Base-by-base conservation (phyloP, 2,329 filamentous ascomycete species). In the Trichoderma harzianum region DNA sequence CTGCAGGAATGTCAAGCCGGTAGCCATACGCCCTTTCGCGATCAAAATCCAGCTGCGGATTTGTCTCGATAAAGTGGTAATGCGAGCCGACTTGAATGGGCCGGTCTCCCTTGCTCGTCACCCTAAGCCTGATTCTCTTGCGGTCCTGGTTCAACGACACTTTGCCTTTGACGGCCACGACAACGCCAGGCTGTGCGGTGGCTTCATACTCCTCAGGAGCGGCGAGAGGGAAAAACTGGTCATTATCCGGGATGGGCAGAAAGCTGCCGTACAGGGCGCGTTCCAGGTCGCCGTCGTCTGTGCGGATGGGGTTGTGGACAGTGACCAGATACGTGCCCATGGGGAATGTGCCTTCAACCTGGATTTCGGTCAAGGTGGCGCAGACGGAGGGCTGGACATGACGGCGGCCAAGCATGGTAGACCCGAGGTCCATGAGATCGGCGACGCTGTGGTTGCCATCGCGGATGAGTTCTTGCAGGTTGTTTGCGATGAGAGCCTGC, bases 61-160 rank as follows among this genome's bases (percentile, higher is more conserved):
- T 98, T n/a, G 91, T 92, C 84, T 98, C 95, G 78, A 97, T 90
- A 80, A 98, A 97, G 82, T 98, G 95, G 81, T 97, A 98, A 82
- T 98, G 95, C 36, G 94, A 97, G 36, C 95, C 95, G 72, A 95
- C 92, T 86, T 98, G 95, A 73, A 98, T 92, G 1, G 95, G 95
- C 36, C 95, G 86, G 81, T 98, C 95, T 7, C 95, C 95, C 77
- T 88, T 93, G 81, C 93, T 97, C 74, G 91, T 94, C 53, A 98
- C 93, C 78, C 86, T 90, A 51, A 98, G 83, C 72, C 83, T 87
- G 74, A 95, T 91, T 73, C 95, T 88, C 82, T 88, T 90, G 68
- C 94, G 87, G 51, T 91, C 91, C 76, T 91, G 86, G 79, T 94
- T 97, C 76, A 98, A 82, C 65, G 83, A 83, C 69, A 98, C 88